Base-by-base conservation (phyloP, 1,284 basidiomycete species). In the Microbotryum lychnidis-dioicae region DNA sequence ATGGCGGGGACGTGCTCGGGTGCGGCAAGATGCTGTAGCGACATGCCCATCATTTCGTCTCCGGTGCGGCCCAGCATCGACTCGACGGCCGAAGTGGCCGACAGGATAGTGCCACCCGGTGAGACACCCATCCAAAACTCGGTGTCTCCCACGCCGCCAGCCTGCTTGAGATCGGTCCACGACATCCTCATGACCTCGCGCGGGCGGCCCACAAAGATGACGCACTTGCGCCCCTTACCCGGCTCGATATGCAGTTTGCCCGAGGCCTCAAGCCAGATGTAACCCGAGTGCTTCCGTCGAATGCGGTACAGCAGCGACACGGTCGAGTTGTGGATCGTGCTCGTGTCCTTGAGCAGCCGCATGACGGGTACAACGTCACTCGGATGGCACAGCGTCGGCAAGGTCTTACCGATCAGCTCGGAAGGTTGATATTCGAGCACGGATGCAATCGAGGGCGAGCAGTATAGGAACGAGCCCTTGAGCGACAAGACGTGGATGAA, bases 401-500 rank as follows among this genome's bases (percentile, higher is more conserved):
- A 78, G 47, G 82, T 81, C 73, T 83, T 83, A 58, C 89, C 89
- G 29, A 91, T 58, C 60, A 97, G 82, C 65, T 94, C 90, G 49
- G 84, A 57, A 3, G 90, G 83, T 46, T 84, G 82, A 75, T 89
- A 91, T 37, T 89, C 90, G 29, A 93, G 80, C 14, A 89, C 82
- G 37, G 81, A 77, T 20, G 81, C 77, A 20, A 92, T 83, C n/a
- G 84, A 82, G 1, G 89, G 90, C 0, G 91, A 89, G 59, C 91
- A 88, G 73, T 96, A 97, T 56, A 93, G 82, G 77, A 97, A 91
- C 9, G 82, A 82, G n/a, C 93, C 93, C 72, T 96, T 96, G 67
- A 97, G 83, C 6, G 89, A 92, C 31, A 97, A 80, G 48, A 96
- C 91, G 72, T 89, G 87, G 33, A 96, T 79, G 73, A 94, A 89